Conservation (phyloP, 495 filamentous ascomycete species). For the Astrothelium macrocarpum region DNA sequence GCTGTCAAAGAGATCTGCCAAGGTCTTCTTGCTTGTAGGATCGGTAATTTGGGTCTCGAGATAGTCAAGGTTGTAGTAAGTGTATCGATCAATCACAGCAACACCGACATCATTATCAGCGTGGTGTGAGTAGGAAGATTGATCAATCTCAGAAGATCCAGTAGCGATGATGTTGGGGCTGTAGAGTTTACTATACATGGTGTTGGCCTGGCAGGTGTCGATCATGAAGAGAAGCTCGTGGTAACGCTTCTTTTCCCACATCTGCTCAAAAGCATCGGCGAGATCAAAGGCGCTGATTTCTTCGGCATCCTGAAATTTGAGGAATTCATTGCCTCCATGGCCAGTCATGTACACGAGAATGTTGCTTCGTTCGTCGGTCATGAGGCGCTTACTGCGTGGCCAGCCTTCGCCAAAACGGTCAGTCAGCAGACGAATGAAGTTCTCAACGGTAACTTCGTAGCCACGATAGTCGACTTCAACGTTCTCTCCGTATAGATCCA, state of each 20-base stretch:
- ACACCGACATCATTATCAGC: slow-evolving; percentile 97
- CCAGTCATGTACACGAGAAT: slow-evolving; percentile 99
- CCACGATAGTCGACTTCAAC: slow-evolving; percentile 95
- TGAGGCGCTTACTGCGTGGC: slow-evolving; percentile 80
- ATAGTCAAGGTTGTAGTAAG: slow-evolving; percentile 97
- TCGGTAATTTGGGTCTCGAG: slow-evolving; percentile 82
- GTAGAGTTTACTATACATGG: slow-evolving; percentile 97
- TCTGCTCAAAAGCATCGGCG: slow-evolving; percentile 96
- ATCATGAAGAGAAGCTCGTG: slow-evolving; percentile 99
- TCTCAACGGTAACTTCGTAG: slow-evolving; percentile 98
- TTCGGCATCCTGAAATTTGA: slow-evolving; percentile 97
- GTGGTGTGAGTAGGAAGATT: slow-evolving; percentile 92
- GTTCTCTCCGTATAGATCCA: slow-evolving; percentile 96
- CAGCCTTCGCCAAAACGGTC: slow-evolving; percentile 89
- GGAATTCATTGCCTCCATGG: slow-evolving; percentile 94
- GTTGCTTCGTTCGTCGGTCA: slow-evolving; percentile 90
- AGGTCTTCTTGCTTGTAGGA: slow-evolving; percentile 67
- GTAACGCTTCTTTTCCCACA: slow-evolving; percentile 98
- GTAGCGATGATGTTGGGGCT: slow-evolving; percentile 95
- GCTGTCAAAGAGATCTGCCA: slow-evolving; percentile 90
- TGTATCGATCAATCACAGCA: slow-evolving; percentile 95
- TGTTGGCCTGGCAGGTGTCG: slow-evolving; percentile 98
- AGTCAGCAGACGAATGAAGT: slow-evolving; percentile 91
- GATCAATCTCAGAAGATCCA: slow-evolving; percentile 83
- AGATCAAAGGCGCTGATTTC: slow-evolving; percentile 95